phyloP scores from a whole-genome alignment of 139 green algal species.

The Gonium pectorale region DNA sequence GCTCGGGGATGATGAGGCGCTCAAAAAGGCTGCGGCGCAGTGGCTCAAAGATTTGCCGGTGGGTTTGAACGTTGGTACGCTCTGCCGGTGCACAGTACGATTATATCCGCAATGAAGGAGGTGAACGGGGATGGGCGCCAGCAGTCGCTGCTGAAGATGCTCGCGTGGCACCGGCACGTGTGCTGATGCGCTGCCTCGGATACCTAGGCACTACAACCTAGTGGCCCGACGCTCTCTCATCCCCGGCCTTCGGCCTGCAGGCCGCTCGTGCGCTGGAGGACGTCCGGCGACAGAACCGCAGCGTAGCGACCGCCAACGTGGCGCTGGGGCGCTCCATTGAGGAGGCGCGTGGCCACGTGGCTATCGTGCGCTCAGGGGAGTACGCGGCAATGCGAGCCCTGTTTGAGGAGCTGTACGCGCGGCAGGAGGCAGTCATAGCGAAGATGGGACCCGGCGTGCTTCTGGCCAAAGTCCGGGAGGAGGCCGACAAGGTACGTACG shows the following conservation, averaged over 20 bases:
- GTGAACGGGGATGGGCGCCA: too few relatives aligned
- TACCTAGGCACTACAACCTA: too few relatives aligned
- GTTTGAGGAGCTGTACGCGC: conserved; percentile 64
- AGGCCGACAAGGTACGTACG: conserved; percentile 59
- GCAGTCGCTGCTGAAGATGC: too few relatives aligned
- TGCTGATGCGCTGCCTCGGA: too few relatives aligned
- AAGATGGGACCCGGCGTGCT: conserved; percentile 43
- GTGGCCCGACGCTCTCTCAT: neutral
- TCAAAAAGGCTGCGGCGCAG: conserved; percentile 41
- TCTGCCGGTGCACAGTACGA: too few relatives aligned
- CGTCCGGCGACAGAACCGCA: conserved; percentile 54
- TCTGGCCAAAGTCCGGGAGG: conserved; percentile 56
- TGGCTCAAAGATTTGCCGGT: conserved; percentile 44
- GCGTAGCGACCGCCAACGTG: conserved; percentile 65
- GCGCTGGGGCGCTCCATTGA: conserved; percentile 62
- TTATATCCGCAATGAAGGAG: too few relatives aligned
- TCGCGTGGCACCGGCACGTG: too few relatives aligned
- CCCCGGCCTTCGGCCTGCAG: conserved; percentile 3
- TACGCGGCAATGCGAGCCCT: conserved; percentile 62
- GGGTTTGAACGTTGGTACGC: too few relatives aligned
- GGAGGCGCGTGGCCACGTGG: conserved; percentile 73
- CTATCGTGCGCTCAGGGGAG: conserved; percentile 71
- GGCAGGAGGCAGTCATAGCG: conserved; percentile 62
- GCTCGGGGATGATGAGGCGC: conserved; percentile 53
- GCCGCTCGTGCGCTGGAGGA: conserved; percentile 57